These are phyloP conservation scores for Candida broadrunensis DNA, from an alignment of 805 yeast genomes.

Conservation along the genomic window DNA sequence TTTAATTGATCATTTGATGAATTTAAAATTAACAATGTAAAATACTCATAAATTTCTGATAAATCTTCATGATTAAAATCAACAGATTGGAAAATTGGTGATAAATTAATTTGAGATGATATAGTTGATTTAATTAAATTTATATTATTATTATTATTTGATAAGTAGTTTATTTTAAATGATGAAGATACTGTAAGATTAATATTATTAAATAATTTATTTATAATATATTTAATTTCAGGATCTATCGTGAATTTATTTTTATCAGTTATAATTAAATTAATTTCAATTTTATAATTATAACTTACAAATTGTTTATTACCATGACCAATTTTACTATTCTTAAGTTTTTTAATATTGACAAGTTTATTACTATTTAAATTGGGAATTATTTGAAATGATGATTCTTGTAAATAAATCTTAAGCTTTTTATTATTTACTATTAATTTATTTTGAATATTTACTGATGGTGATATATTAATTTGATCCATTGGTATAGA, in stretches of 20 bases:
- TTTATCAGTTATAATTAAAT: not conserved
- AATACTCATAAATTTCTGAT: not conserved
- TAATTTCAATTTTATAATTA: constrained; percentile 1
- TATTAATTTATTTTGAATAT: not conserved
- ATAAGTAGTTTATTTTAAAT: not conserved
- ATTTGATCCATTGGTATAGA: not conserved
- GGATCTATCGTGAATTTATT: not conserved
- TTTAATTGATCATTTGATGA: not conserved
- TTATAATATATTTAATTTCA: constrained; percentile 2
- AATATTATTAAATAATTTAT: constrained; percentile 2
- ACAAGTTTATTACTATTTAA: no score
- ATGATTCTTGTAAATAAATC: not conserved
- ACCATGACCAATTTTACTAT: constrained; percentile 5
- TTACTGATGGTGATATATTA: not conserved
- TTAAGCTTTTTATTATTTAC: not conserved
- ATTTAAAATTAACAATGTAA: not conserved
- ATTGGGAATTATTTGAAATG: not conserved
- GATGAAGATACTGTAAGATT: not conserved
- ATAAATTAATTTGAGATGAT: not conserved
- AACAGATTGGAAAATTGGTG: not conserved
- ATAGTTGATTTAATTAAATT: not conserved
- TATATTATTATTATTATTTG: not conserved
- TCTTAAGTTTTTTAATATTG: constrained; percentile 2
- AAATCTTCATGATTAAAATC: not conserved
- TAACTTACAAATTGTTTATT: constrained; percentile 1